Percentiles rank a stretch among this genome's conserved stretches.
Evolutionary conservation across 2,329 filamentous ascomycete genomes (phyloP).

Genomic region (Epichloe sibirici): DNA sequence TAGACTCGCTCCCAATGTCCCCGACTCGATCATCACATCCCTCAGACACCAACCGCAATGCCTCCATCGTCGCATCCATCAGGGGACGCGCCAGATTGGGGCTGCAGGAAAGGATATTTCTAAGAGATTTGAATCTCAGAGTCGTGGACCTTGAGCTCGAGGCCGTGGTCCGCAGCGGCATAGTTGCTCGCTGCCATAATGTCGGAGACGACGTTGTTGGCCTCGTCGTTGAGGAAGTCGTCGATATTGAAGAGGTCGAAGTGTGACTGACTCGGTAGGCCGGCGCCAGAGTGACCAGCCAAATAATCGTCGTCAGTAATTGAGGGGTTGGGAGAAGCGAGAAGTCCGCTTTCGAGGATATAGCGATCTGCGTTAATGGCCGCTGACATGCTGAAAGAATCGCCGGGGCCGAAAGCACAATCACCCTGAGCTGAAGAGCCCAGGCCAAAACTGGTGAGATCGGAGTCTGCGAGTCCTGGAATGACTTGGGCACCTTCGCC

Average conservation of each 20-base stretch:
- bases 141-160: slow-evolving; percentile 42
- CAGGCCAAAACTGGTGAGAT: slow-evolving; percentile 28
- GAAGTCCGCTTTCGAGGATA: slow-evolving; percentile 64
- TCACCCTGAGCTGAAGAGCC: slow-evolving; percentile 43
- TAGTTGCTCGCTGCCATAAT: slow-evolving; percentile 36
- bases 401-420: slow-evolving; percentile 55
- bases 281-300: slow-evolving; percentile 45
- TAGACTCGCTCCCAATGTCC: slow-evolving; percentile 20
- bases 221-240: slow-evolving; percentile 44
- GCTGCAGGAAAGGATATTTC: slow-evolving; percentile 60
- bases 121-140: slow-evolving; percentile 48
- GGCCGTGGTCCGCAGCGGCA: slow-evolving; percentile 40
- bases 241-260: slow-evolving; percentile 38
- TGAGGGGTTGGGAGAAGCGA: slow-evolving; percentile 58
- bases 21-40: slow-evolving; percentile 35
- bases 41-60: slow-evolving; percentile 60
- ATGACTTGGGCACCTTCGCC: slow-evolving; percentile 45
- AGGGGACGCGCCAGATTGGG: slow-evolving; percentile 62
- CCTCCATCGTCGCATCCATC: slow-evolving; percentile 61
- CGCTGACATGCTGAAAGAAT: slow-evolving; percentile 57
- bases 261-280: slow-evolving; percentile 28
- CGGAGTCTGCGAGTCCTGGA: slow-evolving; percentile 29
- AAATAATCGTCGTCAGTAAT: slow-evolving; percentile 56
- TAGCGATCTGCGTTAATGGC: slow-evolving; percentile 61
- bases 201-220: slow-evolving; percentile 32